Conservation (phyloP, 108 stramenopile species). For the Nitzschia putrida region DNA sequence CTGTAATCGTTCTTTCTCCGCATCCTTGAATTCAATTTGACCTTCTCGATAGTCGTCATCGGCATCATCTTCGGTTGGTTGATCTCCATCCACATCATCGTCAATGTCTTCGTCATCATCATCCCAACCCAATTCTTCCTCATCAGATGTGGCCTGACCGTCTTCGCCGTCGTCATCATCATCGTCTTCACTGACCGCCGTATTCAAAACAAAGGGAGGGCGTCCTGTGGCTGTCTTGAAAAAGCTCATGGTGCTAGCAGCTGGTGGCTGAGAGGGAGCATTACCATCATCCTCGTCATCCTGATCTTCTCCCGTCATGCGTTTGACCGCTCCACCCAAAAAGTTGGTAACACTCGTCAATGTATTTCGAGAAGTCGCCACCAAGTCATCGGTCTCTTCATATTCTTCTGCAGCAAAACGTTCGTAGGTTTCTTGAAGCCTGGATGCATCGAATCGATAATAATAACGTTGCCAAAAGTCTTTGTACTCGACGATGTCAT, state of each 20-base stretch:
- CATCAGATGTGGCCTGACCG: neutral
- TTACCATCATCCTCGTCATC: slow-evolving; percentile 25
- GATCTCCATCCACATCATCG: slow-evolving; percentile 42
- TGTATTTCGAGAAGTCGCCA: neutral
- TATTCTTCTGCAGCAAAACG: slow-evolving; percentile 1
- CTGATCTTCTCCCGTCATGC: slow-evolving; percentile 38
- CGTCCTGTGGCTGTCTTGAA: slow-evolving; percentile 35
- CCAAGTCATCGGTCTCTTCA: slow-evolving; percentile 16
- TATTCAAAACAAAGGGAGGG: slow-evolving; percentile 78
- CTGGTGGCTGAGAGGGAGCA: slow-evolving; percentile 6
- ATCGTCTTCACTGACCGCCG: slow-evolving; percentile 56
- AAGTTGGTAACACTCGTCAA: slow-evolving; percentile 38
- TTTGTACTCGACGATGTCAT: slow-evolving; percentile 49
- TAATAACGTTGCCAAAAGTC: slow-evolving; percentile 81
- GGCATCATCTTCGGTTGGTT: slow-evolving; percentile 30
- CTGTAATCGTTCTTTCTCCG: slow-evolving; percentile 44
- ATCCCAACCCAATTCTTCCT: slow-evolving; percentile 45
- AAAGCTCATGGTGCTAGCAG: slow-evolving; percentile 27
- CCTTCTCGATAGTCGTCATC: slow-evolving; percentile 28
- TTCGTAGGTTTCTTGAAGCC: slow-evolving; percentile 2
- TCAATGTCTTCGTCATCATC: slow-evolving; percentile 38
- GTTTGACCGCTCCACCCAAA: slow-evolving; percentile 59
- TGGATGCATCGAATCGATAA: slow-evolving; percentile 43
- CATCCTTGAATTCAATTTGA: slow-evolving; percentile 54
- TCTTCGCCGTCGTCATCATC: slow-evolving; percentile 15